Percentiles rank a stretch among this genome's conserved stretches.
Evolutionary conservation across 257 asterid species (phyloP).

Genomic region (Thymus mandschuricus): DNA sequence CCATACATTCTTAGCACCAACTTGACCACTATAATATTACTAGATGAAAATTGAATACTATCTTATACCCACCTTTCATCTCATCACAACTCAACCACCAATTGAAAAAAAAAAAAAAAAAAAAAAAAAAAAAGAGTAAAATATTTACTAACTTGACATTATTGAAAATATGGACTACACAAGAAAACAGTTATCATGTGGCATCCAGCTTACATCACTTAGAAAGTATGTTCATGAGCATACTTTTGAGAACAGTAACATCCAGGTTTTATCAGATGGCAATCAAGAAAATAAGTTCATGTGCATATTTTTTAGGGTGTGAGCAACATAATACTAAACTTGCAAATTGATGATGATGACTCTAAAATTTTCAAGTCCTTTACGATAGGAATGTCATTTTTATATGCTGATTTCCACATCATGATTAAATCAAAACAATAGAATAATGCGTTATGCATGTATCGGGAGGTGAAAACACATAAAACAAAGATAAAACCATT

Average conservation of each 20-base stretch:
- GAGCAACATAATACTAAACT: not conserved
- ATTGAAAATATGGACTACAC: not conserved
- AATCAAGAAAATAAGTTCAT: conserved; percentile 14
- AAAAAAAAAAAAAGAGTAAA: not conserved
- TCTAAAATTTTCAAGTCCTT: conserved; percentile 14
- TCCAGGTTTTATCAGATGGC: too few species aligned
- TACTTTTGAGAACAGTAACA: too few species aligned
- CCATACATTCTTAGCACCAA: conserved; percentile 16
- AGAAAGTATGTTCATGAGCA: too few species aligned
- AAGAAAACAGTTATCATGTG: conserved; percentile 3
- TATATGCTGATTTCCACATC: conserved; percentile 25
- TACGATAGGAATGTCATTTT: conserved; percentile 17
- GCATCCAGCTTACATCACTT: conserved; percentile 8
- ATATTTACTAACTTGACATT: conserved; percentile 6
- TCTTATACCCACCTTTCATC: not conserved
- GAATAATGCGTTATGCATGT: not conserved
- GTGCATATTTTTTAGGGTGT: conserved; percentile 7
- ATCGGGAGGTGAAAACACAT: conserved; percentile 24
- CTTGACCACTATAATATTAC: not conserved
- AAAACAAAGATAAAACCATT: conserved; percentile 25
- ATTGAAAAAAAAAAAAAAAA: conserved; percentile 7
- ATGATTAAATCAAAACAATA: conserved; percentile 12
- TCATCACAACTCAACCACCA: conserved; percentile 12
- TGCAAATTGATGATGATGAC: not conserved
- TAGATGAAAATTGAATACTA: conserved; percentile 19